A percentile compares a stretch with the other conserved stretches of the same genome.
Conservation (phyloP, 164 flowering plant species). For the Stephania cephalantha region DNA sequence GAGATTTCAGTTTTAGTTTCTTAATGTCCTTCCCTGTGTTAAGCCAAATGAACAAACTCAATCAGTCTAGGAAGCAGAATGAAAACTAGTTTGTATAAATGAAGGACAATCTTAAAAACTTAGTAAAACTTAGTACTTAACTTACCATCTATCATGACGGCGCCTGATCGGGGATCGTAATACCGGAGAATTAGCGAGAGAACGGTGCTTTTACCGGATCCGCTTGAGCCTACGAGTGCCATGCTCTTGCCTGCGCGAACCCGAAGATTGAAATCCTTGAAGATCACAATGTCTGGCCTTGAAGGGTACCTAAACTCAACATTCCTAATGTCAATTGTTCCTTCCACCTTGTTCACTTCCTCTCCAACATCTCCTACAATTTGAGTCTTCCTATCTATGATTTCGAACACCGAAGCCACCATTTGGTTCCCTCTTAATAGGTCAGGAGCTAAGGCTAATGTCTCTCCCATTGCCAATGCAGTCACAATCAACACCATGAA, state of each 20-base stretch:
- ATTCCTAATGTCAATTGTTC: slow-evolving; percentile 62
- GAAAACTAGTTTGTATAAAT: too few relatives aligned
- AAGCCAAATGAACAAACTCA: neutral
- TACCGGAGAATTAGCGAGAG: slow-evolving; percentile 79
- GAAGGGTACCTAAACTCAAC: slow-evolving; percentile 85
- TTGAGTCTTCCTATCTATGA: slow-evolving; percentile 66
- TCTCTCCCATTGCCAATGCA: slow-evolving; percentile 96
- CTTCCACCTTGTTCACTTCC: slow-evolving; percentile 61
- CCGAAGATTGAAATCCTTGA: slow-evolving; percentile 65
- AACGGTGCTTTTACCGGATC: slow-evolving; percentile 95
- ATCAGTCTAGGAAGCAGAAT: neutral
- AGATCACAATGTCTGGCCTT: slow-evolving; percentile 69
- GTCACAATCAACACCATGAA: slow-evolving; percentile 94
- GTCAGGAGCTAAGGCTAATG: slow-evolving; percentile 86
- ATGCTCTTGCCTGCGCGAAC: slow-evolving; percentile 73
- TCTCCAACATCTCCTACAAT: slow-evolving; percentile 64
- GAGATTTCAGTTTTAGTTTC: slow-evolving; percentile 68
- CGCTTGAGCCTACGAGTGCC: slow-evolving; percentile 97
- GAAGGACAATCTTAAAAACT: too few relatives aligned
- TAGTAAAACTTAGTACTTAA: neutral
- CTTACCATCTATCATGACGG: slow-evolving; percentile 83
- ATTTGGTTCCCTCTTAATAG: slow-evolving; percentile 84
- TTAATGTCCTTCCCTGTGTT: slow-evolving; percentile 75
- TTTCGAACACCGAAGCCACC: slow-evolving; percentile 84
- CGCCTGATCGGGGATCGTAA: slow-evolving; percentile 82